Evolutionary conservation across 768 basidiomycete species (phyloP).

Genomic region (Lanmaoa pseudosensibilis): DNA sequence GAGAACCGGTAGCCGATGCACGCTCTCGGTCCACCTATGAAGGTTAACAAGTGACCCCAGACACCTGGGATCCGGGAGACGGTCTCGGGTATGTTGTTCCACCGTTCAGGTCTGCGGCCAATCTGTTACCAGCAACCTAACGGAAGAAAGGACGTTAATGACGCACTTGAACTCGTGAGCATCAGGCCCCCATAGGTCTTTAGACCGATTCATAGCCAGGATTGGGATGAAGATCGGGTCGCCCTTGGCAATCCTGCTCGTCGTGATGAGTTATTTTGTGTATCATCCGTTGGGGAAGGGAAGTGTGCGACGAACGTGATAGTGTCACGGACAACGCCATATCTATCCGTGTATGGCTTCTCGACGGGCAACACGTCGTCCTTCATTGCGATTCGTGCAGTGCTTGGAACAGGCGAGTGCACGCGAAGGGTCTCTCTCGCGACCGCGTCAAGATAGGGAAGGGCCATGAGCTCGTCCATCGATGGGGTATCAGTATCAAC

Average conservation of each 20-base stretch:
- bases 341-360: slow-evolving; percentile 43
- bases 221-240: slow-evolving; percentile 53
- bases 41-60: slow-evolving; percentile 59
- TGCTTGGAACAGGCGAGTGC: slow-evolving; percentile 49
- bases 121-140: neutral
- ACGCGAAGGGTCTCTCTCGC: slow-evolving; percentile 60
- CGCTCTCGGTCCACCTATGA: slow-evolving; percentile 62
- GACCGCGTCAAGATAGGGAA: slow-evolving; percentile 71
- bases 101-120: slow-evolving; percentile 58
- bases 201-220: slow-evolving; percentile 49
- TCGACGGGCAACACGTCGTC: slow-evolving; percentile 55
- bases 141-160: neutral
- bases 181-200: slow-evolving; percentile 62
- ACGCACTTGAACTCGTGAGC: slow-evolving; percentile 58
- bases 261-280: neutral
- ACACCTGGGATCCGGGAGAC: slow-evolving; percentile 53
- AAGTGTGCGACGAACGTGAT: slow-evolving; percentile 35
- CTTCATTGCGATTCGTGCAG: slow-evolving; percentile 44
- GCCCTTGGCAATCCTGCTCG: slow-evolving; percentile 43
- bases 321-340: slow-evolving; percentile 41
- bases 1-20: slow-evolving; percentile 72
- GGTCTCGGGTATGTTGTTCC: slow-evolving; percentile 48
- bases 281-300: neutral
- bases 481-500: slow-evolving; percentile 56
- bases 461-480: slow-evolving; percentile 66